Conservation (phyloP, 2,329 filamentous ascomycete genomes). For the Acarospora socialis region DNA sequence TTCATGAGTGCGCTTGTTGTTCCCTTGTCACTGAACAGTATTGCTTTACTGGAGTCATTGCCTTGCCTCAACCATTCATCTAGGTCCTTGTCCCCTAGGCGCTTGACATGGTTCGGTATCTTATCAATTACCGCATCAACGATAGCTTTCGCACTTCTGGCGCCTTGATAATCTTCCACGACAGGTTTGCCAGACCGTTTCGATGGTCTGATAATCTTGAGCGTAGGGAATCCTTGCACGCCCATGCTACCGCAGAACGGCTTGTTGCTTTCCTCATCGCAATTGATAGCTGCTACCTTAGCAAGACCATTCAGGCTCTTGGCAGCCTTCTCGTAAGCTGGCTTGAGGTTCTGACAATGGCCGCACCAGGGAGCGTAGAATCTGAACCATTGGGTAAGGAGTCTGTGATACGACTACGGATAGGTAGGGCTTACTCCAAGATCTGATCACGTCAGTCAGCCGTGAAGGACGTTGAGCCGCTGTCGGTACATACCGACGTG, state of each 20-base stretch:
- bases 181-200: conserved; percentile 67
- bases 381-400: conserved; percentile 30
- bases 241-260: conserved; percentile 71
- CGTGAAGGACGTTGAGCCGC: neutral
- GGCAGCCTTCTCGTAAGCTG: conserved; percentile 87
- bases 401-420: conserved; percentile 11
- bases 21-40: conserved; percentile 89
- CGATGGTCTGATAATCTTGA: conserved; percentile 81
- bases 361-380: conserved; percentile 98
- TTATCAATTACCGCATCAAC: conserved; percentile 71
- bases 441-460: conserved; percentile 24
- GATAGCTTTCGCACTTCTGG: conserved; percentile 71
- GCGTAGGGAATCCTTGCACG: conserved; percentile 83
- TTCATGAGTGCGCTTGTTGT: conserved; percentile 70
- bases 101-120: conserved; percentile 84
- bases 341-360: conserved; percentile 91
- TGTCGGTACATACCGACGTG: conserved; percentile 56
- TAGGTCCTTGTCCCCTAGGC: conserved; percentile 64
- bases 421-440: conserved; percentile 33
- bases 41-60: conserved; percentile 62
- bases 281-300: conserved; percentile 89
- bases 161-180: conserved; percentile 83
- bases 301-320: conserved; percentile 79
- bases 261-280: conserved; percentile 89
- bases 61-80: conserved; percentile 56